These are phyloP conservation scores for Tillandsia leiboldiana DNA, from an alignment of 176 grass and related monocot genomes.

Conservation along the genomic window DNA sequence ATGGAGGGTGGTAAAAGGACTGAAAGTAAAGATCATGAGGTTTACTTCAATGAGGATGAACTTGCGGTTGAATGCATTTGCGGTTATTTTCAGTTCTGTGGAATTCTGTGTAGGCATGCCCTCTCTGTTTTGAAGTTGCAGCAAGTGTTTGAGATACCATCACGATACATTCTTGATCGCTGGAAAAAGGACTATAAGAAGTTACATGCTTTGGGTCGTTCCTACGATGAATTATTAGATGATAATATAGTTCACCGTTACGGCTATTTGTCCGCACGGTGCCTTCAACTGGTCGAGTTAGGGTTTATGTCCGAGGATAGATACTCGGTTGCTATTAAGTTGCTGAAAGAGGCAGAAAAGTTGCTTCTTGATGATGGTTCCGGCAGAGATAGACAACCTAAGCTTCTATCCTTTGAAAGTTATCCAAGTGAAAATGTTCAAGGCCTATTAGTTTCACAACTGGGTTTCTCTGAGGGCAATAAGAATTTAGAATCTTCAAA, in stretches of 20 bases:
- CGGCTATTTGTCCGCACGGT: constrained; percentile 42
- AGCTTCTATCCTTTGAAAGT: constrained; percentile 69
- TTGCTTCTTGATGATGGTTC: constrained; percentile 58
- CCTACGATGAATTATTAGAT: constrained; percentile 26
- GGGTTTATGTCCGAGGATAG: constrained; percentile 79
- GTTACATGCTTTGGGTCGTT: constrained; percentile 43
- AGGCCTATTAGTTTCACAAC: constrained; percentile 31
- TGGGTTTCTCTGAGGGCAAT: constrained; percentile 34
- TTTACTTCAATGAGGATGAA: constrained; percentile 56
- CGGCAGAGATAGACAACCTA: constrained; percentile 47
- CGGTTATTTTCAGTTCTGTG: constrained; percentile 71
- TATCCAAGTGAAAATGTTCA: constrained; percentile 56
- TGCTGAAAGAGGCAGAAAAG: constrained; percentile 67
- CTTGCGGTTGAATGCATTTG: constrained; percentile 61
- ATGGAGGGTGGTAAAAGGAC: constrained; percentile 75
- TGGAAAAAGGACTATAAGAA: constrained; percentile 90
- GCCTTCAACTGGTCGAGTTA: constrained; percentile 52
- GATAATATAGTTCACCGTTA: constrained; percentile 31
- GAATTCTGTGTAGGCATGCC: constrained; percentile 85
- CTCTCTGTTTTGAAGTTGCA: constrained; percentile 89
- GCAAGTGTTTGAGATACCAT: constrained; percentile 77
- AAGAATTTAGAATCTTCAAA: constrained; percentile 46
- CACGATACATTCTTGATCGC: constrained; percentile 60
- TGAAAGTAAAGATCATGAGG: constrained; percentile 59
- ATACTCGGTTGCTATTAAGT: constrained; percentile 70